phyloP scores from a whole-genome alignment of 2,329 filamentous ascomycete genomes.

The Polytolypa hystricis region DNA sequence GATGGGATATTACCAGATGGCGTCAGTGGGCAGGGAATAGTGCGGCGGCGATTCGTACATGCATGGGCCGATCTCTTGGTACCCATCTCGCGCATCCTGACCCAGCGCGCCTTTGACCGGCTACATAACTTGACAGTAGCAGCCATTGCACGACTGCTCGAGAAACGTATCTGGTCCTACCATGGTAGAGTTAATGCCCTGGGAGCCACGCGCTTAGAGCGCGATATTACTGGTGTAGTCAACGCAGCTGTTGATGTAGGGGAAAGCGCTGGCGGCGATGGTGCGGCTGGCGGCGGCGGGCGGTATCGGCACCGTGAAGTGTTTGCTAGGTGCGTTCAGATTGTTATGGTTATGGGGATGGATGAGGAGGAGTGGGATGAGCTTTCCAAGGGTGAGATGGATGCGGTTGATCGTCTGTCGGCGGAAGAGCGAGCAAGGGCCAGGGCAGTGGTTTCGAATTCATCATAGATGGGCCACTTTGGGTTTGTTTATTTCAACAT shows the following conservation, averaged over 20 bases:
- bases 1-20: slow-evolving; percentile 11
- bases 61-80: slow-evolving; percentile 79
- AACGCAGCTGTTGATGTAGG: slow-evolving; percentile 31
- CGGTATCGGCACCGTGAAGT: slow-evolving; percentile 68
- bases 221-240: slow-evolving; percentile 70
- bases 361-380: slow-evolving; percentile 94
- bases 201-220: slow-evolving; percentile 71
- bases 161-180: slow-evolving; percentile 77
- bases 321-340: slow-evolving; percentile 66
- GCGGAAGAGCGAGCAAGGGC: slow-evolving; percentile 64
- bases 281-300: slow-evolving; percentile 19
- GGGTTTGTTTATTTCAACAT: no score
- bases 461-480: not conserved
- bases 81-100: slow-evolving; percentile 76
- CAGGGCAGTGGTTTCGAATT: slow-evolving; percentile 49
- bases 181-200: slow-evolving; percentile 68
- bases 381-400: slow-evolving; percentile 41
- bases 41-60: slow-evolving; percentile 68
- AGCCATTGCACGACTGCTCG: slow-evolving; percentile 66
- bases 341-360: slow-evolving; percentile 83
- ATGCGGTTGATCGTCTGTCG: slow-evolving; percentile 53
- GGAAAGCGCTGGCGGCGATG: slow-evolving; percentile 21
- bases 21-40: slow-evolving; percentile 48
- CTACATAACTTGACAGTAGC: slow-evolving; percentile 62
- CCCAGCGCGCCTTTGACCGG: slow-evolving; percentile 61